phyloP scores from a whole-genome alignment of 371 early-diverging fungal species.

The Haplosporangium sp. region DNA sequence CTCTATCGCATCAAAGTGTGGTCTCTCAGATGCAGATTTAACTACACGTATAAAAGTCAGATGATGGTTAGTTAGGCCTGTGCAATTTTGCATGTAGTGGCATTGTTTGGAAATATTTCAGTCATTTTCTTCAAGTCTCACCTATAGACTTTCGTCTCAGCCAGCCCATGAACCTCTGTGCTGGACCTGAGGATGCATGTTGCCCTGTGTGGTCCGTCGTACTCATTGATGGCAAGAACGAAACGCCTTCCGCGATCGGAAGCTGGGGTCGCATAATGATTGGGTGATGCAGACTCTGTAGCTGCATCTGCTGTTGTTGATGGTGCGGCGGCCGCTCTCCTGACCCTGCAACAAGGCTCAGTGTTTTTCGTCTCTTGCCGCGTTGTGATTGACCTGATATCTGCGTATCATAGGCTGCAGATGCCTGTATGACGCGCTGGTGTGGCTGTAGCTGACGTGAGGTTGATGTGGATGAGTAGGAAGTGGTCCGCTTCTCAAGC shows the following conservation, averaged over 20 bases:
- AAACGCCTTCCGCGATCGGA: slow-evolving; percentile 5
- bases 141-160: slow-evolving; percentile 70
- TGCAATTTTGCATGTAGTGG: background rate
- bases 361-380: slow-evolving; percentile 65
- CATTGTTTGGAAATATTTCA: too few relatives aligned
- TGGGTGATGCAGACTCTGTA: slow-evolving; percentile 30
- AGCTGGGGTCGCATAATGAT: slow-evolving; percentile 40
- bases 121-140: slow-evolving; percentile 40
- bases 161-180: slow-evolving; percentile 78
- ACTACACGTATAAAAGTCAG: slow-evolving; percentile 10
- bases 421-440: background rate
- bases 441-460: slow-evolving; percentile 2
- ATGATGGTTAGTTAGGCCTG: too few relatives aligned
- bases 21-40: slow-evolving; percentile 27
- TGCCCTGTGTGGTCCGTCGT: background rate
- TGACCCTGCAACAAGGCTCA: slow-evolving; percentile 61
- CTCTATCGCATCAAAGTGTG: slow-evolving; percentile 26
- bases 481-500: slow-evolving; percentile 11
- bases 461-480: slow-evolving; percentile 7
- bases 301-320: slow-evolving; percentile 25
- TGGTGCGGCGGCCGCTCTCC: slow-evolving; percentile 22
- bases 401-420: slow-evolving; percentile 21
- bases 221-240: background rate
- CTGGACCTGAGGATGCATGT: slow-evolving; percentile 53
- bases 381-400: slow-evolving; percentile 45